Conservation (phyloP, 352 stramenopile genomes). For the Peronospora belbahrii region DNA sequence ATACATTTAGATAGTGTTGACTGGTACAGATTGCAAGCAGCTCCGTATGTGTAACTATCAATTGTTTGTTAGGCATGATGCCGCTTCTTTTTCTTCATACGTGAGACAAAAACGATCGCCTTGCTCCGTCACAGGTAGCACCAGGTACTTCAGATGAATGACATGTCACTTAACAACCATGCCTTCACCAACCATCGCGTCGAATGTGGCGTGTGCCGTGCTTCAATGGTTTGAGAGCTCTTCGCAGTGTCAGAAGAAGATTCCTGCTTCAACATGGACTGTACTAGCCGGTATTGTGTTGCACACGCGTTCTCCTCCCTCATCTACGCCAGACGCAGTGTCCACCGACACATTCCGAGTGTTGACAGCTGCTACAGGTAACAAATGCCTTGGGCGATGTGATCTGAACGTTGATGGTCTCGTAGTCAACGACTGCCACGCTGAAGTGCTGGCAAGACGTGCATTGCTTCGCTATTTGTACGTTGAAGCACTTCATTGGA, state of each 20-base stretch:
- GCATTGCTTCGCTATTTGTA: constrained; percentile 85
- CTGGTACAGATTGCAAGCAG: constrained; percentile 59
- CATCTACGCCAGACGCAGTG: background rate
- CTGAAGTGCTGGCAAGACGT: constrained; percentile 85
- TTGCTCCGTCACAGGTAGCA: background rate
- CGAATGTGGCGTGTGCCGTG: constrained; percentile 34
- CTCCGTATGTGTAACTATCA: constrained; percentile 62
- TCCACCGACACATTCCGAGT: constrained; percentile 29
- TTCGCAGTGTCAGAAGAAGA: constrained; percentile 51
- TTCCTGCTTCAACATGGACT: constrained; percentile 45
- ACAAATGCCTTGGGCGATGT: constrained; percentile 69
- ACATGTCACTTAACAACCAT: constrained; percentile 4
- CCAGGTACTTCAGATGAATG: constrained; percentile 1
- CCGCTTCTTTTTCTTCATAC: constrained; percentile 75
- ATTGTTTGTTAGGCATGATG: constrained; percentile 68
- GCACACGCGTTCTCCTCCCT: constrained; percentile 1
- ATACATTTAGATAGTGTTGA: constrained; percentile 45
- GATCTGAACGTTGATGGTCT: constrained; percentile 61
- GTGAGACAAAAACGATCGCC: constrained; percentile 16
- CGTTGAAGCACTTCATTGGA: constrained; percentile 50
- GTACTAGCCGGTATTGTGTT: constrained; percentile 56
- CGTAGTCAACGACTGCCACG: constrained; percentile 90
- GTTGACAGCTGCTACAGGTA: constrained; percentile 51
- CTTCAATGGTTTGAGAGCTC: constrained; percentile 54
- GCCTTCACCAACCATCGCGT: constrained; percentile 12